Base-by-base conservation (phyloP, 2,329 filamentous ascomycete genomes). In the Metarhizium album region DNA sequence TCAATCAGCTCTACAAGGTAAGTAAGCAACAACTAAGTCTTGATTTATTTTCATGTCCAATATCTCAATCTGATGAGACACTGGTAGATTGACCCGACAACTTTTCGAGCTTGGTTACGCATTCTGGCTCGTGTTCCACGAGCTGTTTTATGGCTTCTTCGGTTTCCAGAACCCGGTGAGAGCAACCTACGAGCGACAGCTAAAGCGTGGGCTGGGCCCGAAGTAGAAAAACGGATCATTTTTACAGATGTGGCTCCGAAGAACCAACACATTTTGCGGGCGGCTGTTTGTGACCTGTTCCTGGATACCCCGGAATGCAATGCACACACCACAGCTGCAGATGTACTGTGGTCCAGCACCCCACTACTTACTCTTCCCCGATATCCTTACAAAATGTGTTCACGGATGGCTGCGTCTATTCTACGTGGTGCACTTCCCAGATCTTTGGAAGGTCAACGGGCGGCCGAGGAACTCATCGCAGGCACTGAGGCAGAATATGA, bases 1-100 rank as follows among this genome's bases (percentile, higher is more conserved):
- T 98, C 70, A 98, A 98, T 64, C 93, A 98, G 67, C 74, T 98
- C 31, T 98, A 98, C 72, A 98, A 98, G 82, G 90, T 93, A 74
- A 57, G 74, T 50, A 16, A 20, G 20, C 11, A 29, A 23, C 18
- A 6, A 14, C 13, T 40, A 33, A n/a, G 23, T 18, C n/a, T 35
- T 27, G 29, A 37, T 22, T n/a, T 37, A 37, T 20, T 8, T 11
- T 16, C 20, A n/a, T n/a, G n/a, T n/a, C 2, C 16, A 42, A 27
- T 27, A 16, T 7, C 4, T 31, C 33, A 18, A 38, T 11, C 31
- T 50, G 14, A 45, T 18, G 18, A 22, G 46, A 47, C 13, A 13
- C 37, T 8, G 23, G 22, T 51, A 95, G 90, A 97, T 98, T 68
- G 93, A 98, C 59, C 93, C 93, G 2, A 94, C 90, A 3, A 96